Evolutionary conservation across 306 rosid genomes (phyloP), one percentile per base, ranked within the genome.

Genomic region (Dalbergia cochinchinensis): DNA sequence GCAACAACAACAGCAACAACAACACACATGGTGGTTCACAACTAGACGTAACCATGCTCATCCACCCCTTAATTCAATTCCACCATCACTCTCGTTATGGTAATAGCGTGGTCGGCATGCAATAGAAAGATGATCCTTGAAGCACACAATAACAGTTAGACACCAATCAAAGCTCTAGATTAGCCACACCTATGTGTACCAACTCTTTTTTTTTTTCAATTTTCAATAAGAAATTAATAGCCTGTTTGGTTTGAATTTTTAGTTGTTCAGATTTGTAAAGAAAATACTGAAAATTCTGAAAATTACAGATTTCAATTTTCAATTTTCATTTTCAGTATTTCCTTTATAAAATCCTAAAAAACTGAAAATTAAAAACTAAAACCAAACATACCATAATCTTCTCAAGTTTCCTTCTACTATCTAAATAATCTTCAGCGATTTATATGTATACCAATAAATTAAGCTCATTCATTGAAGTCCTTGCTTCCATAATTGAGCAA

Each of bases 101-200:
- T 60, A 62, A 53, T 82, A 76, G 74, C 86, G 86, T 83, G 85
- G 77, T 78, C 78, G 54, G 31, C 42, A 71, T 87, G 83, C 50
- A 85, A 63, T 42, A 16, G 18, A 79, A 58, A 47, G 13, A 45
- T 33, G 14, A 82, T 55, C 70, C 71, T 66, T 48, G 11, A 34
- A 79, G 16, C 71, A 35, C 68, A 41, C 77, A 37, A 76, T 37
- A 5, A 26, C 39, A 60, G 0, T 57, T 13, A 33, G 7, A 34
- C 62, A 83, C 39, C 70, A 47, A 45, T 18, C 73, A 71, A 51
- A 48, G 34, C 76, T 65, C 85, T 69, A 65, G 20, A 79, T 78
- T 34, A 31, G 48, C 76, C 74, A 60, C 70, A 39, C 76, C 65
- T 53, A 48, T 48, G 13, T 50, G 88, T 71, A 58, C 81, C 83